Conservation (phyloP, 1,139 yeast species). For the Ashbya aceris region DNA sequence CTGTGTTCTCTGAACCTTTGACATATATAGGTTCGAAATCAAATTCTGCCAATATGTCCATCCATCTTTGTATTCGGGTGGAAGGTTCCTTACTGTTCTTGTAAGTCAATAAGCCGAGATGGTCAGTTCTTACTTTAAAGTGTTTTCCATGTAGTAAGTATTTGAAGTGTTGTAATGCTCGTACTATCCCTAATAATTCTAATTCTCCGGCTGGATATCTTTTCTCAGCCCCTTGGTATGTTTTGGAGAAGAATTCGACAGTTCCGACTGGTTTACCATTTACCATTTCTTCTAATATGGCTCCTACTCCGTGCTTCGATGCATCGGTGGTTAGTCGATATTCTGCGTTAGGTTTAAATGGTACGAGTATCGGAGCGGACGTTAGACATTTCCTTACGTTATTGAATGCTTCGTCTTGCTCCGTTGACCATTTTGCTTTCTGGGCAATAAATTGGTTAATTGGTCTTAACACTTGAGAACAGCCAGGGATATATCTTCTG, state of each 20-base stretch:
- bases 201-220: constrained; percentile 11
- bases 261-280: constrained; percentile 10
- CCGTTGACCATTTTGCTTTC: constrained; percentile 4
- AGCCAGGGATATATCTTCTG: constrained; percentile 10
- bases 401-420: constrained; percentile 4
- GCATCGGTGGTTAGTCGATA: constrained; percentile 14
- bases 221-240: constrained; percentile 9
- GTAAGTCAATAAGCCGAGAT: constrained; percentile 8
- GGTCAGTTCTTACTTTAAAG: constrained; percentile 12
- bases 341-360: constrained; percentile 6
- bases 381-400: not conserved
- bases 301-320: constrained; percentile 12
- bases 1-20: constrained; percentile 1
- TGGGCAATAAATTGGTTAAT: constrained; percentile 5
- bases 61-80: constrained; percentile 10
- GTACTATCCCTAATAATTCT: constrained; percentile 11
- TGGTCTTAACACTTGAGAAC: constrained; percentile 7
- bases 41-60: constrained; percentile 10
- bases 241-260: constrained; percentile 12
- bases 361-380: constrained; percentile 8
- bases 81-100: constrained; percentile 10
- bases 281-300: constrained; percentile 13
- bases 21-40: constrained; percentile 9
- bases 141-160: constrained; percentile 11
- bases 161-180: constrained; percentile 3